phyloP scores from a whole-genome alignment of 805 yeast species.

The Trichomonascus vanleenenianus region DNA sequence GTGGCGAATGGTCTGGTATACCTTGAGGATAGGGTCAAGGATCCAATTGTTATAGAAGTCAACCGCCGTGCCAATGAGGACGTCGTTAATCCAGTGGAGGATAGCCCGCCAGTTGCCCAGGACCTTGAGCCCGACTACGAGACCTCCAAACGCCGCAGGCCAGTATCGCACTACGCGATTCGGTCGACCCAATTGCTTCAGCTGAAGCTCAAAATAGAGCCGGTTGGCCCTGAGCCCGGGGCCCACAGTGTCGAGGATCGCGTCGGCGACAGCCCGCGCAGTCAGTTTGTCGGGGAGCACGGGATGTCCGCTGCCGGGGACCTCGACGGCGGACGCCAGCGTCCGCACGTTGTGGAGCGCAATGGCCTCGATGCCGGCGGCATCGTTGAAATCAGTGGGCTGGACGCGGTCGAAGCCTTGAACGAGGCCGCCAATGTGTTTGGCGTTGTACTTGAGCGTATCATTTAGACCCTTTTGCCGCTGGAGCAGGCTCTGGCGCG shows the following conservation, averaged over 20 bases:
- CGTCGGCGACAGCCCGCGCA: not conserved
- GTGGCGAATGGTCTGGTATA: conserved; percentile 74
- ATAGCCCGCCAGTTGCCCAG: conserved; percentile 49
- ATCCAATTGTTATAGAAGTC: conserved; percentile 83
- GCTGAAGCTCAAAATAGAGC: not conserved
- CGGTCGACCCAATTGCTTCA: conserved; percentile 9
- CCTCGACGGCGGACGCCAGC: too few species aligned
- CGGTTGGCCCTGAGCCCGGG: not conserved
- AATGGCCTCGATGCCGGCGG: too few species aligned
- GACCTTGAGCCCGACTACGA: conserved; percentile 15
- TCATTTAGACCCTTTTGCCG: too few species aligned
- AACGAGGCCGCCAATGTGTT: too few species aligned
- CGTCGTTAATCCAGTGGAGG: conserved; percentile 46
- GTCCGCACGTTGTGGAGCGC: too few species aligned
- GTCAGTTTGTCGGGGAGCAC: too few species aligned
- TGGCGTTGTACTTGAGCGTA: too few species aligned
- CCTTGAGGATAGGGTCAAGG: conserved; percentile 60
- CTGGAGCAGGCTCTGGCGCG: not conserved
- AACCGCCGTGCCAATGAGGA: conserved; percentile 51
- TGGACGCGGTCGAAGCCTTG: too few species aligned
- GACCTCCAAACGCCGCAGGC: conserved; percentile 36
- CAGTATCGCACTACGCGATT: conserved; percentile 45
- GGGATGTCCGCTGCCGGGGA: too few species aligned
- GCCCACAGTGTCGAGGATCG: not conserved
- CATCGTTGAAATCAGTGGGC: too few species aligned